phyloP scores from a whole-genome alignment of 2,329 filamentous ascomycete species.

The Trichothecium roseum region DNA sequence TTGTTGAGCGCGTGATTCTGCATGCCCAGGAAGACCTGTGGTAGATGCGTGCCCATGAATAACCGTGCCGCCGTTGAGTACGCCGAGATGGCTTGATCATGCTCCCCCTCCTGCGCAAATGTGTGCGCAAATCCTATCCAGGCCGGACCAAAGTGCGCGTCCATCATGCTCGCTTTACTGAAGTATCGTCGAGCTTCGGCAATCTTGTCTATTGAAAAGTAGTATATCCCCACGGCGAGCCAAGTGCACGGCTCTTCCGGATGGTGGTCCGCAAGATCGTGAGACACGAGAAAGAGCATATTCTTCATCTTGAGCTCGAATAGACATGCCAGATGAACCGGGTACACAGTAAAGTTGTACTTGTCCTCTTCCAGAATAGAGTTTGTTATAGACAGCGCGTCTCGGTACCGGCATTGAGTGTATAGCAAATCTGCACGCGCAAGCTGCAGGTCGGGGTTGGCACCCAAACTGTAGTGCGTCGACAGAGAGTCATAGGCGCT shows the following conservation, averaged over 20 bases:
- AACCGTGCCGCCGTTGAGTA: slow-evolving; percentile 91
- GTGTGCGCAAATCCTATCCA: slow-evolving; percentile 99
- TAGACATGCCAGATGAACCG: slow-evolving; percentile 82
- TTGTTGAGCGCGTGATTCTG: slow-evolving; percentile 96
- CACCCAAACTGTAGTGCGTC: slow-evolving; percentile 80
- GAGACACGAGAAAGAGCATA: slow-evolving; percentile 79
- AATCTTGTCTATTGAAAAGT: slow-evolving; percentile 79
- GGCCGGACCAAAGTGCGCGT: slow-evolving; percentile 90
- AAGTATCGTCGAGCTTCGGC: slow-evolving; percentile 93
- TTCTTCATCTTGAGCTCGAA: slow-evolving; percentile 83
- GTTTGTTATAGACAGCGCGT: slow-evolving; percentile 76
- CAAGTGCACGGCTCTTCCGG: slow-evolving; percentile 87
- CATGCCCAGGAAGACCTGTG: slow-evolving; percentile 95
- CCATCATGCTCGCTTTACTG: slow-evolving; percentile 94
- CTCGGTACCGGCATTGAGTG: slow-evolving; percentile 86
- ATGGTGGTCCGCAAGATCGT: slow-evolving; percentile 85
- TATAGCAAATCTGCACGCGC: slow-evolving; percentile 85
- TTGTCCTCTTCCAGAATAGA: slow-evolving; percentile 73
- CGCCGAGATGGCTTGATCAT: slow-evolving; percentile 95
- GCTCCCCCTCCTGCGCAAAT: slow-evolving; percentile 93
- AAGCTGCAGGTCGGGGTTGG: slow-evolving; percentile 83
- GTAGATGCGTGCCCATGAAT: slow-evolving; percentile 94
- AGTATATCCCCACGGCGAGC: slow-evolving; percentile 92
- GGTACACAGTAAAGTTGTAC: slow-evolving; percentile 82
- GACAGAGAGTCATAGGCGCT: slow-evolving; percentile 82